Evolutionary conservation across 192 early-diverging fungal species (phyloP), one percentile per base, ranked within the genome.

Genomic region (Coemansia sp.): DNA sequence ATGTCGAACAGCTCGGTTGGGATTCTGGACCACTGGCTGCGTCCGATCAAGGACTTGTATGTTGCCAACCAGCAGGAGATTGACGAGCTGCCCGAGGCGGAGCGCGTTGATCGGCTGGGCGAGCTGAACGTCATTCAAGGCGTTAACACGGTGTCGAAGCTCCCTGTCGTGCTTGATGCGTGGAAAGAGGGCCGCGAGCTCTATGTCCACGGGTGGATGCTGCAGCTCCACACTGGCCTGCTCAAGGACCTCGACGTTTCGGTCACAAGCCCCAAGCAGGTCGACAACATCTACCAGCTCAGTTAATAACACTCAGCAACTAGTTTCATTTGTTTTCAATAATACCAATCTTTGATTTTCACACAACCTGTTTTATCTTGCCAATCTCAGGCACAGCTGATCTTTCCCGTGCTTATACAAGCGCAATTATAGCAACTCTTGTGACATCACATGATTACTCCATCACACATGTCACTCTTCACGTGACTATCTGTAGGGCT

Each of bases 21-120:
- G 15, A 72, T 93, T 18, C 87, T 98, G 25, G 92, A 98, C 73
- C 92, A 92, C 78, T 97, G 95, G 95, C 83, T 97, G 37, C 73
- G 86, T 12, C 84, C 85, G 64, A 91, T 98, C 71, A 90, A 93
- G 78, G 93, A 93, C 63, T 75, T 96, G 15, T 91, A 91, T 58
- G 58, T 83, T 37, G 70, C 82, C 59, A 82, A 90, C 72, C 44
- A 83, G 60, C 63, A 61, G 18, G 70, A 84, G 68, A 58, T 90
- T 28, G 63, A 76, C 12, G 66, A 69, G 74, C 61, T 83, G 81
- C 66, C 82, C n/a, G 68, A 85, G 38, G 54, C 68, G 15, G 77
- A 79, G 21, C 80, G 82, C 55, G 73, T 70, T 11, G 75, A 85
- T 60, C 66, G 73, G n/a, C 64, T 90, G 56, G 83, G 86, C 8